Percentiles rank a stretch among this genome's conserved stretches.
phyloP scores from a whole-genome alignment of 768 basidiomycete genomes.

The Collybiopsis luxurians region DNA sequence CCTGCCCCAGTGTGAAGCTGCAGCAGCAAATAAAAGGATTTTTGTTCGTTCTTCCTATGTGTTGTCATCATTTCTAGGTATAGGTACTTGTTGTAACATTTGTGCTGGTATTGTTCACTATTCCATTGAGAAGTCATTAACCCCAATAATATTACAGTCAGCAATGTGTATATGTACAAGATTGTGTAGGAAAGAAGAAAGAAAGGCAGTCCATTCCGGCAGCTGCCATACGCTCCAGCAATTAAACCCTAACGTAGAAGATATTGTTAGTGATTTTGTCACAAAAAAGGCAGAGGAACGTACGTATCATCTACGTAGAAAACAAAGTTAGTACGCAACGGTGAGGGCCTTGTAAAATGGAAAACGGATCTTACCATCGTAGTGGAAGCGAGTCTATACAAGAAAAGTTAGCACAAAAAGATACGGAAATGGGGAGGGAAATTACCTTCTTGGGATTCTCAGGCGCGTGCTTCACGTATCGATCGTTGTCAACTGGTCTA shows the following conservation, averaged over 20 bases:
- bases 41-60: too few relatives aligned
- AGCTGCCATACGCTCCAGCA: too few relatives aligned
- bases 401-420: slow-evolving; percentile 9
- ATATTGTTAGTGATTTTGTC: too few relatives aligned
- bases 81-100: too few relatives aligned
- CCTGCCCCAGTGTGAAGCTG: neutral
- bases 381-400: slow-evolving; percentile 71
- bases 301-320: slow-evolving; percentile 57
- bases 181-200: too few relatives aligned
- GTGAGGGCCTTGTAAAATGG: neutral
- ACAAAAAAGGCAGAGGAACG: slow-evolving; percentile 23
- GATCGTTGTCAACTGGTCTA: slow-evolving; percentile 82
- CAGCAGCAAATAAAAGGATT: neutral
- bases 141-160: too few relatives aligned
- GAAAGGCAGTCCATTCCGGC: too few relatives aligned
- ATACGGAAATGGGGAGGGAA: slow-evolving; percentile 6
- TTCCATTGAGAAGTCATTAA: too few relatives aligned
- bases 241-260: too few relatives aligned
- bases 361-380: slow-evolving; percentile 59
- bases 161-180: too few relatives aligned
- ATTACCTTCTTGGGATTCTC: slow-evolving; percentile 85
- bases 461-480: slow-evolving; percentile 75
- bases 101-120: too few relatives aligned
- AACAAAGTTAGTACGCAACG: neutral
- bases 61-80: too few relatives aligned